Evolutionary conservation across 2,329 filamentous ascomycete species (phyloP).

Genomic region (Ascochyta rabiei): DNA sequence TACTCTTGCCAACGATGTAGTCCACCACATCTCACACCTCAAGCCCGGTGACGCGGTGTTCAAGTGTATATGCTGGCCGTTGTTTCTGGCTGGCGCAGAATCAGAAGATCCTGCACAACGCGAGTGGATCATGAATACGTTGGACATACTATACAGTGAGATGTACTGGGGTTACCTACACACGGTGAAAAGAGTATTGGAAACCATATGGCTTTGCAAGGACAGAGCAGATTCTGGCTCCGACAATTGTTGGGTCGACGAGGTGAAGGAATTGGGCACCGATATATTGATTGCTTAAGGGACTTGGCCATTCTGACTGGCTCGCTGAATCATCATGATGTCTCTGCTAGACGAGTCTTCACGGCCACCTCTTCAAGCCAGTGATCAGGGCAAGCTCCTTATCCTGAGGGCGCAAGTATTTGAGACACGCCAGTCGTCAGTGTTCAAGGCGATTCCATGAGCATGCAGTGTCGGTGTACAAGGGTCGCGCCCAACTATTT

Average conservation of each 20-base stretch:
- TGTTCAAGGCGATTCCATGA: not conserved
- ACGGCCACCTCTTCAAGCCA: not conserved
- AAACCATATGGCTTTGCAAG: conserved; percentile 44
- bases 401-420: not conserved
- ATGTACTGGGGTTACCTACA: conserved; percentile 49
- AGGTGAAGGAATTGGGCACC: conserved; percentile 40
- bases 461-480: not conserved
- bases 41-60: conserved; percentile 59
- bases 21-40: conserved; percentile 59
- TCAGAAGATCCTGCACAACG: conserved; percentile 56
- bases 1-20: conserved; percentile 56
- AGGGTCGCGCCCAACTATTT: not conserved
- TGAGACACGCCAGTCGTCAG: not conserved
- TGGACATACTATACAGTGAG: conserved; percentile 41
- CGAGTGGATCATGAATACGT: conserved; percentile 59
- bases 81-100: conserved; percentile 64
- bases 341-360: not conserved
- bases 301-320: too few relatives aligned
- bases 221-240: conserved; percentile 28
- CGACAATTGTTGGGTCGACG: conserved; percentile 43
- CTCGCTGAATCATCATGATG: not conserved
- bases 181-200: conserved; percentile 43
- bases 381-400: not conserved
- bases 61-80: conserved; percentile 66
- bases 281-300: conserved; percentile 43